Base-by-base conservation (phyloP, 1,284 basidiomycete species). In the Fistulinella cinereoalba region DNA sequence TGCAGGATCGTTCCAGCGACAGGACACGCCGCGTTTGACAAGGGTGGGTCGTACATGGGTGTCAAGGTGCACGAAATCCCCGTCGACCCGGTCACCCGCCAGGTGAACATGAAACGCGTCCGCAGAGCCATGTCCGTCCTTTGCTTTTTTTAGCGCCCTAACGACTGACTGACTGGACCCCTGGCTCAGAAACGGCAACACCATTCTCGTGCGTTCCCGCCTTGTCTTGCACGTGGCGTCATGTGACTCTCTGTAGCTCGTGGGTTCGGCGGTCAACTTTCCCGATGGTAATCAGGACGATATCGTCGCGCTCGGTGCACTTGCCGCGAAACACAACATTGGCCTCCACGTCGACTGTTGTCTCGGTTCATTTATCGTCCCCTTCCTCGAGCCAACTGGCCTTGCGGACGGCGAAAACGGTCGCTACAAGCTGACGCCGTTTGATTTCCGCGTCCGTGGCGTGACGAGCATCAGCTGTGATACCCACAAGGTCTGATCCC, bases 321-420 rank as follows among this genome's bases (percentile, higher is more conserved):
- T 99, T 5, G 96, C 97, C 0, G 71, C 79, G 48, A 76, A 73
- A 49, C 67, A 94, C 67, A 86, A 88, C 19, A 77, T 95, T 46
- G 92, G 93, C 2, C 70, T 97, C 22, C 97, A 99, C 65, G 95
- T 97, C 50, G 92, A 95, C 58, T 93, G 92, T 66, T 97, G 94
- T 66, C 75, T 97, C 15, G 94, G 93, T 3, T 89, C 87, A 43
- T 96, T 97, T 70, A 87, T 97, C 55, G 79, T 97, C 54, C 90
- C 94, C 0, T 97, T 92, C 75, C 76, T 97, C 31, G 85, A 90
- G 56, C 66, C 68, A 43, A 67, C 76, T 22, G 79, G 79, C 15
- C 64, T 81, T n/a, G 63, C 79, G 3, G 66, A 69, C 9, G 79
- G 79, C 3, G 69, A 75, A 57, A 64, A 72, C 34, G 78, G 77